A percentile compares a stretch with the other conserved stretches of the same genome.
Conservation (phyloP, 768 basidiomycete species). For the Phaffia tasmanica region DNA sequence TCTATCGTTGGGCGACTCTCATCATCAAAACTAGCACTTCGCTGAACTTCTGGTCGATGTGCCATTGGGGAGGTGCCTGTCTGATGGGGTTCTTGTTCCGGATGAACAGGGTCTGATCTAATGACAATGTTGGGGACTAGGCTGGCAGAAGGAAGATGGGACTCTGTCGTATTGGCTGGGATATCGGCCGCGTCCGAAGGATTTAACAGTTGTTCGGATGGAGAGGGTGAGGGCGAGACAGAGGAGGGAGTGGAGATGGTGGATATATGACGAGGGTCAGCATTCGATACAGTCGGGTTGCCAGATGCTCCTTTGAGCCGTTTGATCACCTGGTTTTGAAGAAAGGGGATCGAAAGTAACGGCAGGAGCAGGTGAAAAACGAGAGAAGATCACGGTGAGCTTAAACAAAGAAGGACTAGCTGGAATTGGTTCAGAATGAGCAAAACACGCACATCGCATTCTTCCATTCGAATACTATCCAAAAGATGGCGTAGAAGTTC, state of each 20-base stretch:
- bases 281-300: neutral
- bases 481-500: conserved; percentile 81
- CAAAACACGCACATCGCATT: conserved; percentile 57
- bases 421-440: neutral
- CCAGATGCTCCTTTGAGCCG: conserved; percentile 45
- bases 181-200: neutral
- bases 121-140: neutral
- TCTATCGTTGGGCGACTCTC: neutral
- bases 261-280: neutral
- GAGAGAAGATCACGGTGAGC: neutral
- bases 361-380: neutral
- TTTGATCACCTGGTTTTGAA: conserved; percentile 59
- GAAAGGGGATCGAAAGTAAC: neutral
- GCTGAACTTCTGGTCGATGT: neutral
- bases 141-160: neutral
- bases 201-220: neutral
- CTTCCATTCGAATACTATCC: conserved; percentile 90
- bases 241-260: neutral
- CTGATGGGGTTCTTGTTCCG: neutral
- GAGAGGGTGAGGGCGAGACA: neutral
- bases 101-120: neutral
- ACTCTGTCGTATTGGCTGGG: no score
- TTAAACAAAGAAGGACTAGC: neutral
- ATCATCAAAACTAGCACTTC: no score
- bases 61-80: neutral